Percentiles rank a stretch among this genome's conserved stretches.
phyloP scores from a whole-genome alignment of 1,284 basidiomycete genomes.

The Cutaneotrichosporon cavernicola region DNA sequence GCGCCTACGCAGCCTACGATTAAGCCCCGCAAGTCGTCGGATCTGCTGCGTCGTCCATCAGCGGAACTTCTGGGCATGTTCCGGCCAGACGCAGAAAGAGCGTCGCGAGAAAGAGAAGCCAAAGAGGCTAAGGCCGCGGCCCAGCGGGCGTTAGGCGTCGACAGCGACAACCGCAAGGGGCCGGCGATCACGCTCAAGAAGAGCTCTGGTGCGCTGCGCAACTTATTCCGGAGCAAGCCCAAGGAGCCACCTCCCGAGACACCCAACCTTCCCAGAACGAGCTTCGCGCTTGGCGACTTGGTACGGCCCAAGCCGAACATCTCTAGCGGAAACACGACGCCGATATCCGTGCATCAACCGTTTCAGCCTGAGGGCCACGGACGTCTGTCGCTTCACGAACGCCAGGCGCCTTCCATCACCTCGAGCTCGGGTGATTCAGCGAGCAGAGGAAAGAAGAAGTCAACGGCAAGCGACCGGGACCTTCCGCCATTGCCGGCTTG shows the following conservation, averaged over 20 bases:
- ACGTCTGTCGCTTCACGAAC: neutral
- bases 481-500: slow-evolving; percentile 2
- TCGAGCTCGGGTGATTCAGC: neutral
- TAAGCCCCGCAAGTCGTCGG: slow-evolving; percentile 29
- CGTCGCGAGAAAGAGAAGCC: slow-evolving; percentile 7
- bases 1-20: slow-evolving; percentile 24
- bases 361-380: slow-evolving; percentile 8
- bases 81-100: neutral
- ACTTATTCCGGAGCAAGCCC: slow-evolving; percentile 51
- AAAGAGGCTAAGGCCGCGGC: slow-evolving; percentile 35
- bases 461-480: neutral
- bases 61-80: slow-evolving; percentile 19
- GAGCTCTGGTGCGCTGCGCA: slow-evolving; percentile 48
- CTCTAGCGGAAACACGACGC: neutral
- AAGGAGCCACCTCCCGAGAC: slow-evolving; percentile 50
- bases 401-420: neutral
- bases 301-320: slow-evolving; percentile 7
- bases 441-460: neutral
- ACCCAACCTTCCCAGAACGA: slow-evolving; percentile 26
- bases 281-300: slow-evolving; percentile 16
- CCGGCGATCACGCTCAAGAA: slow-evolving; percentile 46
- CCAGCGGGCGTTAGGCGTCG: slow-evolving; percentile 33
- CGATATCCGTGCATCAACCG: slow-evolving; percentile 4
- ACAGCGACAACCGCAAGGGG: slow-evolving; percentile 27
- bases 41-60: slow-evolving; percentile 28